Base-by-base conservation (phyloP, 257 asterid genomes). In the Schizonepeta tenuifolia region DNA sequence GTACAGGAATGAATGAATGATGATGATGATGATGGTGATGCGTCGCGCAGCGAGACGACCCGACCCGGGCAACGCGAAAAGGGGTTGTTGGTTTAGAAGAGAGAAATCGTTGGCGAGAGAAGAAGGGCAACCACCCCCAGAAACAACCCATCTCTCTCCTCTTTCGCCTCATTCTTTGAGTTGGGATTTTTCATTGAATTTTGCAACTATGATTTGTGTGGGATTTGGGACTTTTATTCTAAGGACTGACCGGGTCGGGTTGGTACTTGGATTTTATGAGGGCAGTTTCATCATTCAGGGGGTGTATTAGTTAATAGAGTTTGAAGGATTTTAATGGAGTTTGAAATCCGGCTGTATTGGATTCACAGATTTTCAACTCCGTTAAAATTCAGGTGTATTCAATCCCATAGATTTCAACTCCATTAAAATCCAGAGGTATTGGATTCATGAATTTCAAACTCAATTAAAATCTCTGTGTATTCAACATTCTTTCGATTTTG, bases 41-140 rank as follows among this genome's bases (percentile, higher is more conserved):
- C 21, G 68, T 18, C 47, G 59, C 59, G 0, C 46, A 8, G 8
- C 65, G 57, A 62, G 26, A 22, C 56, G 18, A 47, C 6, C 46
- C 76, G 62, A 60, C 53, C 47, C 76, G 62, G 65, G 69, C 61
- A n/a, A 72, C 71, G 12, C 15, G 1, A 1, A 40, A 31, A 72
- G 38, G 79, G 79, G 79, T 20, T 80, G 77, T 72, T 73, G 61
- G 47, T 54, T 65, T 12, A 1, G 31, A 0, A 5, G 21, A 24
- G 54, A 9, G 74, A 74, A 67, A 79, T 79, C 84, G 70, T 20
- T 5, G 82, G 65, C 77, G 36, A 59, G 41, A 59, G 65, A 61
- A 76, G 84, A 76, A 70, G 83, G 77, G 76, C 79, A 83, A 79
- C 79, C 65, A 77, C 83, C 84, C 82, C 67, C 36, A 12, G 38